These are phyloP conservation scores for Xylariaceae sp. DNA, from an alignment of 2,329 filamentous ascomycete species.

Conservation along the genomic window DNA sequence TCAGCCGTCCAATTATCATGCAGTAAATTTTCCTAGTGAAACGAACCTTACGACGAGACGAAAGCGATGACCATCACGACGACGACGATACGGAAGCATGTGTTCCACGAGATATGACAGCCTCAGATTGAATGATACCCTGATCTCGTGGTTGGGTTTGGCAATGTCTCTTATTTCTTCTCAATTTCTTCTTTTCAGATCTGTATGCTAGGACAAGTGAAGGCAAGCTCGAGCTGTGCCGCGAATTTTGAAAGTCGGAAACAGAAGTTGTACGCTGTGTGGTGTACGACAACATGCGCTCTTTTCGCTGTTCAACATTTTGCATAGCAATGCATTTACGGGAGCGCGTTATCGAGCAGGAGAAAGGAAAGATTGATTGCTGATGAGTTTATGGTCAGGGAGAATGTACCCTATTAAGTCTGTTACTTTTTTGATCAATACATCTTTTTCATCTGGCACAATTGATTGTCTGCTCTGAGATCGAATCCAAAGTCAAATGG, in stretches of 20 bases:
- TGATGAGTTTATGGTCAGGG: no score
- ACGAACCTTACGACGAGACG: constrained; percentile 4
- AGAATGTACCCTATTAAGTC: no score
- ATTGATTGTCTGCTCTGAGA: no score
- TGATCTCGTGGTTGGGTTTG: background rate
- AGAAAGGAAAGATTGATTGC: background rate
- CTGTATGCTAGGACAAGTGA: background rate
- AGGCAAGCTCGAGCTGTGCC: background rate
- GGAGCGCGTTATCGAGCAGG: background rate
- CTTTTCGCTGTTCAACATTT: background rate
- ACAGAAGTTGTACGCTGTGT: background rate
- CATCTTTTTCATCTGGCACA: no score
- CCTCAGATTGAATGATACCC: constrained; percentile 16
- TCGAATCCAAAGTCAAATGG: no score
- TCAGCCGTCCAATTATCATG: no score
- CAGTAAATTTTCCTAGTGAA: background rate
- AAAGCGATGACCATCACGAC: constrained; percentile 5
- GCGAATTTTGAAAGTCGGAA: no score
- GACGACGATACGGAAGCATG: constrained; percentile 4
- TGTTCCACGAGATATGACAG: background rate
- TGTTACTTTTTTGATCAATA: no score
- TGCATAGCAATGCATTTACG: background rate
- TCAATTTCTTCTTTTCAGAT: background rate
- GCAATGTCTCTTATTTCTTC: background rate
- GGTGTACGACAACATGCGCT: background rate